Evolutionary conservation across 176 grass and related monocot genomes (phyloP), one percentile per base, ranked within the genome.

Genomic region (Carex parvula): DNA sequence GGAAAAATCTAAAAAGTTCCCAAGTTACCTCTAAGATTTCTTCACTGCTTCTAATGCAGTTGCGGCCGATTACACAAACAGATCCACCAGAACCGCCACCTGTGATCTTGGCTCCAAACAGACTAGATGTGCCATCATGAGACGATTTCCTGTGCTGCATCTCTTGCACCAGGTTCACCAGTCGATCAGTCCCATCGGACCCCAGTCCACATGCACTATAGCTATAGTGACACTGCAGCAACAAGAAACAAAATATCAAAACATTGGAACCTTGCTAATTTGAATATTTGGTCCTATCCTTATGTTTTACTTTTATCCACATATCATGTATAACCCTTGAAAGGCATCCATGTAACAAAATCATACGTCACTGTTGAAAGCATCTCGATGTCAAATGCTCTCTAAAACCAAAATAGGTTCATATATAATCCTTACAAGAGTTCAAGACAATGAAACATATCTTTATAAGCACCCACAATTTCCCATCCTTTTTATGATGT

Each of bases 101-200:
- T 0, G 92, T 94, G 50, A 98, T 98, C 85, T 98, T 98, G 24
- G 92, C 95, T 69, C 92, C 95, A 79, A 98, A 94, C 21, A 98
- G 85, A 70, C 84, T 93, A 1, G 86, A 79, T 13, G 81, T 81
- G 14, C 61, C 85, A 21, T 83, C 85, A 54, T 84, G 72, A 30
- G 89, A 89, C 22, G 54, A 84, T 76, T 86, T 98, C 56, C 90
- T 85, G 88, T 98, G 95, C 67, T 94, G 95, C 69, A 94, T 75
- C 87, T 98, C 89, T 88, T 98, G 95, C 10, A 98, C 95, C 63
- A 98, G 64, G 83, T 98, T 94, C 17, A 98, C 92, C 4, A 98
- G 89, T 82, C 92, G 88, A 64, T 98, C 92, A 0, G 95, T 98
- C 22, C 95, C 95, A 4, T 94, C 92, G 44, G 91, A 98, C 59